Evolutionary conservation across 345 rosid species (phyloP).

Genomic region (Brassica nigra): DNA sequence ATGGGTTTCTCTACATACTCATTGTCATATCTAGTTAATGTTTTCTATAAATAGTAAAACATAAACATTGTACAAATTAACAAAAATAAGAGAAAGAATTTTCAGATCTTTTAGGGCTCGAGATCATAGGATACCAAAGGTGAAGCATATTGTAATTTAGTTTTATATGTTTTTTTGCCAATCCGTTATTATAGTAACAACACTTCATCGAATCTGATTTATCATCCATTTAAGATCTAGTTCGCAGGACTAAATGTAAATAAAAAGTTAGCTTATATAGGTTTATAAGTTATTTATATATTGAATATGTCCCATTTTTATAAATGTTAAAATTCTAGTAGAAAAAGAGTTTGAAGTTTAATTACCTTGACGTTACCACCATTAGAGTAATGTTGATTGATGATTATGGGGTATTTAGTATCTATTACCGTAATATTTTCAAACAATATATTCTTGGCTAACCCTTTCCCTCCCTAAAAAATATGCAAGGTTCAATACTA

Average conservation of each 20-base stretch:
- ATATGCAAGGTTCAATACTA: background rate
- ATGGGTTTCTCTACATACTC: too few relatives aligned
- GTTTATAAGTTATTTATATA: background rate
- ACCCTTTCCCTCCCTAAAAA: slow-evolving; percentile 19
- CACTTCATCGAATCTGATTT: too few relatives aligned
- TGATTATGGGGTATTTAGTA: slow-evolving; percentile 16
- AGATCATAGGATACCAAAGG: too few relatives aligned
- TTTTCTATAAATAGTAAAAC: too few relatives aligned
- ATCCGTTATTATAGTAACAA: too few relatives aligned
- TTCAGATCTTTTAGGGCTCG: too few relatives aligned
- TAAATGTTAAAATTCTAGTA: background rate
- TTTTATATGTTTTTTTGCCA: too few relatives aligned
- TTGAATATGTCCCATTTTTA: too few relatives aligned
- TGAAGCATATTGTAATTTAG: too few relatives aligned
- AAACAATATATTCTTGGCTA: slow-evolving; percentile 16
- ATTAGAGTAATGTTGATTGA: slow-evolving; percentile 19
- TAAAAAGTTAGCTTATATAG: background rate
- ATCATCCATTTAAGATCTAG: background rate
- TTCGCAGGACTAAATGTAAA: background rate
- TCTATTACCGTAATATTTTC: slow-evolving; percentile 11
- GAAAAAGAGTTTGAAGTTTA: background rate
- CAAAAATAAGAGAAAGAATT: too few relatives aligned
- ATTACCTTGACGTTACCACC: background rate
- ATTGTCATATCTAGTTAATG: too few relatives aligned
- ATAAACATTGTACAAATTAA: too few relatives aligned